A percentile compares a stretch with the other conserved stretches of the same genome.
Evolutionary conservation across 2,329 filamentous ascomycete genomes (phyloP).

Genomic region (Mycosphaerelloides madeirae): DNA sequence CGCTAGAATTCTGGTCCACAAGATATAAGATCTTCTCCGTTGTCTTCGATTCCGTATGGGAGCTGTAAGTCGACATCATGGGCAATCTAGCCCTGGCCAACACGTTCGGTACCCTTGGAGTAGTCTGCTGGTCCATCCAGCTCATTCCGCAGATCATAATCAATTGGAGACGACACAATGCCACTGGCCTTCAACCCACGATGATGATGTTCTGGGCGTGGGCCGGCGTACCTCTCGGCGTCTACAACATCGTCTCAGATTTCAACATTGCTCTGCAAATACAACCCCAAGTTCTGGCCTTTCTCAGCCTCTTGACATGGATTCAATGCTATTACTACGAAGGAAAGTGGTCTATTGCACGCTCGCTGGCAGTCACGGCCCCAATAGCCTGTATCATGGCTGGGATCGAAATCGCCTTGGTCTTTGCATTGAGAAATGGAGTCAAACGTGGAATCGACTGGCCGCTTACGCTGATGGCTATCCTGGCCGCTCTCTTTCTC

Average conservation of each 20-base stretch:
- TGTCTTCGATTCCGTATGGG: neutral
- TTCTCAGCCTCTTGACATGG: constrained; percentile 51
- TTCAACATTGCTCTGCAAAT: constrained; percentile 52
- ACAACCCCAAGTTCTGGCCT: constrained; percentile 54
- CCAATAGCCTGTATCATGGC: constrained; percentile 55
- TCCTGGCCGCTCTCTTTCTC: constrained; percentile 58
- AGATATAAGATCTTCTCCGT: neutral
- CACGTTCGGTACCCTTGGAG: constrained; percentile 56
- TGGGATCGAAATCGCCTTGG: constrained; percentile 54
- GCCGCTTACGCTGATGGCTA: constrained; percentile 64
- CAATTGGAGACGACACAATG: constrained; percentile 63
- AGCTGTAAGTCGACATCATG: constrained; percentile 7
- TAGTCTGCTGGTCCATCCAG: constrained; percentile 64
- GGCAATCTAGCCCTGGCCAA: constrained; percentile 41
- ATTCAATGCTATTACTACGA: constrained; percentile 54
- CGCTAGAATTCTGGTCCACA: neutral
- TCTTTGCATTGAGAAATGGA: constrained; percentile 52
- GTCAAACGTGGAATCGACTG: constrained; percentile 47
- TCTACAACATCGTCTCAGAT: constrained; percentile 53
- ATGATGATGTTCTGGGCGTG: constrained; percentile 71
- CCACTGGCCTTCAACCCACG: constrained; percentile 59
- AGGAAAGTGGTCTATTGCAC: constrained; percentile 51
- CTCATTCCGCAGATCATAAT: constrained; percentile 65
- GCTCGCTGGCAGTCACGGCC: constrained; percentile 46
- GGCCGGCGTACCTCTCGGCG: constrained; percentile 63